A percentile compares a stretch with the other conserved stretches of the same genome.
phyloP scores from a whole-genome alignment of 768 basidiomycete species.

The Boletus tomentosulus region DNA sequence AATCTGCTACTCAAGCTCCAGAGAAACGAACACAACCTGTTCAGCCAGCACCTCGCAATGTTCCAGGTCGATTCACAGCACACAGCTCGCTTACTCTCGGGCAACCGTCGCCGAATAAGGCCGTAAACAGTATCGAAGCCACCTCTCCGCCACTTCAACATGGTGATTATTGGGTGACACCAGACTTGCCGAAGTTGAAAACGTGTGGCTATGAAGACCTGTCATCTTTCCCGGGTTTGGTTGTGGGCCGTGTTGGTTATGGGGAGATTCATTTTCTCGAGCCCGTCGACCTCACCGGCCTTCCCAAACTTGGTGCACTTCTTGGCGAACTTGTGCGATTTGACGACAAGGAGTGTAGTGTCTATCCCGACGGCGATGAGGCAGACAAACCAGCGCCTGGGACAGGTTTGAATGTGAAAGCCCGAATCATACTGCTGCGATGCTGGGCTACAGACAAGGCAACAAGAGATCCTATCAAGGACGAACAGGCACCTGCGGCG shows the following conservation, averaged over 20 bases:
- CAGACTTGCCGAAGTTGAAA: constrained; percentile 68
- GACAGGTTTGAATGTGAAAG: constrained; percentile 84
- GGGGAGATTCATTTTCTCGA: constrained; percentile 82
- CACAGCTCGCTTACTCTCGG: constrained; percentile 32
- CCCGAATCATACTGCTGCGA: constrained; percentile 67
- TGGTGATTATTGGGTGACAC: constrained; percentile 91
- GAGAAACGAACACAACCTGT: constrained; percentile 16
- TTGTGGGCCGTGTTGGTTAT: constrained; percentile 88
- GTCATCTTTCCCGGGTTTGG: constrained; percentile 66
- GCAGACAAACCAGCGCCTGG: constrained; percentile 80
- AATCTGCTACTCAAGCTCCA: constrained; percentile 23
- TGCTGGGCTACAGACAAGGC: constrained; percentile 93
- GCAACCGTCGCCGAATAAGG: constrained; percentile 26
- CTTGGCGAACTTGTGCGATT: constrained; percentile 86
- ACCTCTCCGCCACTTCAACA: constrained; percentile 51
- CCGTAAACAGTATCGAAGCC: constrained; percentile 20
- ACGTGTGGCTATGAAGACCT: constrained; percentile 71
- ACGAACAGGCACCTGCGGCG: constrained; percentile 63
- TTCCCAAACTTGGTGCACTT: constrained; percentile 74
- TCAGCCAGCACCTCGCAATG: constrained; percentile 38
- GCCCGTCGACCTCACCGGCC: constrained; percentile 81
- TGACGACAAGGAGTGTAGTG: constrained; percentile 86
- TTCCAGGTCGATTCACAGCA: constrained; percentile 39
- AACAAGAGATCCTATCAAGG: constrained; percentile 85
- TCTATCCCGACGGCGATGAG: constrained; percentile 90